Percentiles rank a stretch among this genome's conserved stretches.
Evolutionary conservation across 768 basidiomycete species (phyloP).

Genomic region (Calocera cornea): DNA sequence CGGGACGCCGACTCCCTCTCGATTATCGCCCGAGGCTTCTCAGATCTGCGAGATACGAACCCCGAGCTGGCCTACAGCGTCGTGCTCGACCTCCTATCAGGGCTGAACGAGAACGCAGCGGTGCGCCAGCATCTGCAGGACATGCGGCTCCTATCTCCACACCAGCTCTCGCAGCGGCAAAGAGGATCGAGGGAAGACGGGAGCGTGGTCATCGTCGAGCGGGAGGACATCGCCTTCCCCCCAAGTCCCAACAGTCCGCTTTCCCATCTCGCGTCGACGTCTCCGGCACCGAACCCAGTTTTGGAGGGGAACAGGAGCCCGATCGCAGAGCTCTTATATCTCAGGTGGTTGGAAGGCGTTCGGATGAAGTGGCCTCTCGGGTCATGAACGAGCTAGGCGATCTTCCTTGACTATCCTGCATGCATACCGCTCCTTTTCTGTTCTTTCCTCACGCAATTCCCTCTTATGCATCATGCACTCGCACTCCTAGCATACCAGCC

Average conservation of each 20-base stretch:
- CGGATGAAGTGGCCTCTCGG: constrained; percentile 68
- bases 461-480: background rate
- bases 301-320: constrained; percentile 44
- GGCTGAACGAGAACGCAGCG: constrained; percentile 79
- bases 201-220: constrained; percentile 67
- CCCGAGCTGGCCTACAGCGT: constrained; percentile 76
- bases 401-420: too few relatives aligned
- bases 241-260: constrained; percentile 19
- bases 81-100: constrained; percentile 76
- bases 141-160: constrained; percentile 64
- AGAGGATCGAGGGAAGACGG: constrained; percentile 79
- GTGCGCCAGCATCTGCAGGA: constrained; percentile 74
- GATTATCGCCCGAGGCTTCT: constrained; percentile 80
- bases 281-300: background rate
- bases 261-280: constrained; percentile 6
- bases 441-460: too few relatives aligned
- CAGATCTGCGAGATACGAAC: constrained; percentile 69
- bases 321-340: constrained; percentile 90
- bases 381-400: background rate
- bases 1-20: constrained; percentile 77
- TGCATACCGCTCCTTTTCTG: too few relatives aligned
- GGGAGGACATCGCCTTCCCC: constrained; percentile 50
- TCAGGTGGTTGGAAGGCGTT: constrained; percentile 89
- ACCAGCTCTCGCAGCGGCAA: constrained; percentile 61
- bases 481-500: background rate